Percentiles rank a stretch among this genome's conserved stretches.
Conservation (phyloP, 2,329 filamentous ascomycete genomes). For the Sporothrix dimorphospora region DNA sequence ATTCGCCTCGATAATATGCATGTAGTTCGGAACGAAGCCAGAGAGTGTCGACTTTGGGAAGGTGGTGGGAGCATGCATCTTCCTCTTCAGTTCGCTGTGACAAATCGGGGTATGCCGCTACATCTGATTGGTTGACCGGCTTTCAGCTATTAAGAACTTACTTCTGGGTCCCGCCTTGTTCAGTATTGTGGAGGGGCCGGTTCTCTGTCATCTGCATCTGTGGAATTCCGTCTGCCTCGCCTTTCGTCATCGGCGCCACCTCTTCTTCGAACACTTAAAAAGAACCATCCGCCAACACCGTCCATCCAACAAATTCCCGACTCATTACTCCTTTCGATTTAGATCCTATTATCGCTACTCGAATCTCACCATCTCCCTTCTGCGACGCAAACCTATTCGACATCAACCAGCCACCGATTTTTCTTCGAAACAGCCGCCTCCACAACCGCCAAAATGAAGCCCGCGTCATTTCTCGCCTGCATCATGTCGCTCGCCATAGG, state of each 20-base stretch:
- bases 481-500: conserved; percentile 62
- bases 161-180: not conserved
- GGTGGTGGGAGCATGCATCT: not conserved
- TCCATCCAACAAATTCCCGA: not conserved
- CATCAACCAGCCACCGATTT: not conserved
- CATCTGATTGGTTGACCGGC: conserved; percentile 1
- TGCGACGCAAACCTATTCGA: not conserved
- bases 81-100: not conserved
- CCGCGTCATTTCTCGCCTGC: conserved; percentile 56
- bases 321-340: not conserved
- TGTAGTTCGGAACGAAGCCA: not conserved
- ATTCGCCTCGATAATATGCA: not conserved
- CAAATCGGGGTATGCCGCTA: not conserved
- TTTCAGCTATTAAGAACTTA: not conserved
- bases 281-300: not conserved
- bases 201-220: conserved; percentile 17
- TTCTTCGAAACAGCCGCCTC: not conserved
- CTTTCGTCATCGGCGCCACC: conserved; percentile 24
- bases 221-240: conserved; percentile 6
- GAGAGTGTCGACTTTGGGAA: not conserved
- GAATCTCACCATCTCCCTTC: not conserved
- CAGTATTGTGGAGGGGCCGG: not conserved
- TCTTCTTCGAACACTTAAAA: not conserved
- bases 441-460: conserved; percentile 61
- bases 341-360: not conserved